These are phyloP conservation scores for Bauhinia variegata DNA, from an alignment of 306 rosid genomes.

Conservation along the genomic window DNA sequence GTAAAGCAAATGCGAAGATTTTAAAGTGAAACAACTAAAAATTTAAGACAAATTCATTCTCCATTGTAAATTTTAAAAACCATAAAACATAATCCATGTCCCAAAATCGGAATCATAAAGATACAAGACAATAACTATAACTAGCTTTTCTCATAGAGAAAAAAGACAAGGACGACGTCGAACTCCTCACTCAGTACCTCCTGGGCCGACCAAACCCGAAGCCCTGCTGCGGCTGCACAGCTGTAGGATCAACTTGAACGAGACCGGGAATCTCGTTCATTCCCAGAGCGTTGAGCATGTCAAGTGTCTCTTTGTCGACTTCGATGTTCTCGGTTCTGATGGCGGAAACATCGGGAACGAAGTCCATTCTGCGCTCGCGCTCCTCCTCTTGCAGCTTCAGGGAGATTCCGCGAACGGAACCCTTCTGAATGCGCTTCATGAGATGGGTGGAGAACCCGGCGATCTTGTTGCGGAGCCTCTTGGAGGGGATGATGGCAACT, in stretches of 20 bases:
- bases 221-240: not conserved
- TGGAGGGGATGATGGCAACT: conserved; percentile 49
- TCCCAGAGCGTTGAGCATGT: conserved; percentile 44
- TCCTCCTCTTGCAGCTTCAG: conserved; percentile 47
- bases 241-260: conserved; percentile 31
- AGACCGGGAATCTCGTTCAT: conserved; percentile 45
- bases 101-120: too few relatives aligned
- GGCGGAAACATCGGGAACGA: conserved; percentile 46
- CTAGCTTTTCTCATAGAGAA: too few relatives aligned
- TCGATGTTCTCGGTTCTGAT: conserved; percentile 37
- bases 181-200: not conserved
- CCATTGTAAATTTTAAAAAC: too few relatives aligned
- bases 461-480: conserved; percentile 50
- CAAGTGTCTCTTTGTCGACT: conserved; percentile 45
- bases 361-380: conserved; percentile 49
- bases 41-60: too few relatives aligned
- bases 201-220: not conserved
- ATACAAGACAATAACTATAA: too few relatives aligned
- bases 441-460: conserved; percentile 51
- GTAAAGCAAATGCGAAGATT: too few relatives aligned
- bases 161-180: too few relatives aligned
- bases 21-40: too few relatives aligned
- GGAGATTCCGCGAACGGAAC: conserved; percentile 49
- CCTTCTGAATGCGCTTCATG: conserved; percentile 52
- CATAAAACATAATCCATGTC: too few relatives aligned